Conservation (phyloP, 768 basidiomycete species). For the Suillus fuscotomentosus region DNA sequence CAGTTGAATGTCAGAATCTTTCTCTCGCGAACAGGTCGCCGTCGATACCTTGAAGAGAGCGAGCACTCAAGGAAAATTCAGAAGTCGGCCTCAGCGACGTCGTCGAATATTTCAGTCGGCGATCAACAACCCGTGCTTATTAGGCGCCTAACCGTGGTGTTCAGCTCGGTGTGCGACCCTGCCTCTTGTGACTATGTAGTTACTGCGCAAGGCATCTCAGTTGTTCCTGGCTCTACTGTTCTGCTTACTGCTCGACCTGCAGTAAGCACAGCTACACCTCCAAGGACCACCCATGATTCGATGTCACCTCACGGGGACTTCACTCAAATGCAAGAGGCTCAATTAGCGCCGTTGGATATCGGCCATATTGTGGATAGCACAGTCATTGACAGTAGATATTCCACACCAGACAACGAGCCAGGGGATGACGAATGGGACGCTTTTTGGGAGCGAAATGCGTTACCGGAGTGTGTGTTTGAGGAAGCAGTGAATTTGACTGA, state of each 20-base stretch:
- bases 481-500: not conserved
- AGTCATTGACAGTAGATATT: conserved; percentile 13
- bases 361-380: conserved; percentile 31
- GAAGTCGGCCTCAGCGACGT: conserved; percentile 8
- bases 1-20: conserved; percentile 85
- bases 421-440: conserved; percentile 48
- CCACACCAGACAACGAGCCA: conserved; percentile 25
- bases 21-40: conserved; percentile 72
- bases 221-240: conserved; percentile 24
- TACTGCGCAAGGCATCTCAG: conserved; percentile 53
- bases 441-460: conserved; percentile 42
- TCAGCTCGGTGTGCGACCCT: conserved; percentile 61
- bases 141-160: conserved; percentile 74
- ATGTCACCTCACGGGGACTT: not conserved
- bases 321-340: conserved; percentile 9
- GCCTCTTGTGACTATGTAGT: conserved; percentile 76
- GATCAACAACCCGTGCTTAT: conserved; percentile 53
- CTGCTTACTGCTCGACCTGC: not conserved
- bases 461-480: conserved; percentile 36
- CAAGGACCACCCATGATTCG: not conserved
- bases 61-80: conserved; percentile 27
- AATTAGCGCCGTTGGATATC: conserved; percentile 36
- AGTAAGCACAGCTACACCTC: not conserved
- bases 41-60: conserved; percentile 49
- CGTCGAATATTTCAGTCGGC: conserved; percentile 4